These are phyloP conservation scores for Russula sp. DNA, from an alignment of 768 basidiomycete genomes.

Conservation along the genomic window DNA sequence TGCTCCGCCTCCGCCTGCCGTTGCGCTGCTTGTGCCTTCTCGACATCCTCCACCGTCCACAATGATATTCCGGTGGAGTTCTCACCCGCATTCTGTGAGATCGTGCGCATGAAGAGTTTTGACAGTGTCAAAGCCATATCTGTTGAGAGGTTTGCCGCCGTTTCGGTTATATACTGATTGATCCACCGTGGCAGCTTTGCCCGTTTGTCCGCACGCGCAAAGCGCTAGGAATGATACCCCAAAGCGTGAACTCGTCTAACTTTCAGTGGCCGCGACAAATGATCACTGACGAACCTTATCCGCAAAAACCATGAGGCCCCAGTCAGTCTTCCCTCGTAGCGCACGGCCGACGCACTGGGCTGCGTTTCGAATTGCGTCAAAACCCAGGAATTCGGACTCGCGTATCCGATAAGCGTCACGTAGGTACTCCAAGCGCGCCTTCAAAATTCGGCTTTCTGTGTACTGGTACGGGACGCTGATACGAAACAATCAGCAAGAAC, in stretches of 20 bases:
- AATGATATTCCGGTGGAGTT: slow-evolving; percentile 91
- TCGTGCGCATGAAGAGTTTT: slow-evolving; percentile 96
- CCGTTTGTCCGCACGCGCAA: slow-evolving; percentile 87
- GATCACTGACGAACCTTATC: slow-evolving; percentile 67
- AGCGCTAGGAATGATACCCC: slow-evolving; percentile 48
- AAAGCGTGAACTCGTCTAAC: slow-evolving; percentile 5
- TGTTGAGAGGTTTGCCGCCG: slow-evolving; percentile 93
- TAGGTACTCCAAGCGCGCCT: slow-evolving; percentile 94
- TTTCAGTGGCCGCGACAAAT: slow-evolving; percentile 2
- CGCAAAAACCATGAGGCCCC: slow-evolving; percentile 99
- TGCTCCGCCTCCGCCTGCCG: slow-evolving; percentile 53
- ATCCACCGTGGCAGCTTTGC: slow-evolving; percentile 98
- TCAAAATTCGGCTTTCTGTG: slow-evolving; percentile 95
- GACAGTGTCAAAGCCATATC: slow-evolving; percentile 95
- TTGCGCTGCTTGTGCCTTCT: slow-evolving; percentile 79
- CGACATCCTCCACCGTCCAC: slow-evolving; percentile 91
- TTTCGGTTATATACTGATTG: slow-evolving; percentile 98
- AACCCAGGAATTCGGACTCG: slow-evolving; percentile 97
- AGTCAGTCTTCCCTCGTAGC: slow-evolving; percentile 96
- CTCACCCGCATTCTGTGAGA: slow-evolving; percentile 96
- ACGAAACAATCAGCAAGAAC: not conserved
- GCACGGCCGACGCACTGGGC: slow-evolving; percentile 99
- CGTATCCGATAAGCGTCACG: slow-evolving; percentile 98
- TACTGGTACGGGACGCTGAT: slow-evolving; percentile 91
- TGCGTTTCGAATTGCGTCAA: slow-evolving; percentile 99